These are phyloP conservation scores for Funneliformis caledonium DNA, from an alignment of 371 early-diverging fungal genomes.

Conservation along the genomic window DNA sequence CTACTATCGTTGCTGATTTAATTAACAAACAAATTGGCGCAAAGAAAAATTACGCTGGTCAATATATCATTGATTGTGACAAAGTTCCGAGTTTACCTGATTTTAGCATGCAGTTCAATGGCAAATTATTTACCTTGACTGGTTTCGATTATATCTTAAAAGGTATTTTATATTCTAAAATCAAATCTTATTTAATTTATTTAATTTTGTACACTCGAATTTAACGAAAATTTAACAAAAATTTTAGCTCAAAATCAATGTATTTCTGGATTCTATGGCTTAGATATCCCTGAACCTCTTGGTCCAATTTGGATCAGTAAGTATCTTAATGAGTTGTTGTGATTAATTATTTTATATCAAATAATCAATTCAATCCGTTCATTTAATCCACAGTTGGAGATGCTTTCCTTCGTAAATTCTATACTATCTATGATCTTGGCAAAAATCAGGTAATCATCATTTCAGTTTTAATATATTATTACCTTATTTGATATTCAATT, in stretches of 20 bases:
- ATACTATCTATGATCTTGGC: slow-evolving; percentile 88
- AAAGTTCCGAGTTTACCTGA: slow-evolving; percentile 70
- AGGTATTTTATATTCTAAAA: not conserved
- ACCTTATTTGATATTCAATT: not conserved
- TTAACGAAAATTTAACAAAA: not conserved
- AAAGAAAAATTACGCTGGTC: slow-evolving; percentile 87
- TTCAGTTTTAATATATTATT: slow-evolving; percentile 51
- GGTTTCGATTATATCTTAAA: slow-evolving; percentile 83
- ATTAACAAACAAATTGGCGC: slow-evolving; percentile 89
- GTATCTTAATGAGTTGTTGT: slow-evolving; percentile 15
- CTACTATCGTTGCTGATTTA: slow-evolving; percentile 74
- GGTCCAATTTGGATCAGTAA: slow-evolving; percentile 70
- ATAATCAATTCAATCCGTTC: not conserved
- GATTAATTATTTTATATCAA: not conserved
- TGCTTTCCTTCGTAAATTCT: slow-evolving; percentile 90
- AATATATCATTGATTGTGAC: slow-evolving; percentile 82
- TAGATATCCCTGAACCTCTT: slow-evolving; percentile 79
- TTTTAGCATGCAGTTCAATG: slow-evolving; percentile 76
- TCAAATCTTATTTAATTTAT: not conserved
- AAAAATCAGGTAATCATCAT: slow-evolving; percentile 80
- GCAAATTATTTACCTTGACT: slow-evolving; percentile 57
- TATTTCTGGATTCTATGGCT: slow-evolving; percentile 92
- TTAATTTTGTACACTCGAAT: not conserved
- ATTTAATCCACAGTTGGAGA: slow-evolving; percentile 79
- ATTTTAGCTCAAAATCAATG: slow-evolving; percentile 73